A percentile compares a stretch with the other conserved stretches of the same genome.
Evolutionary conservation across 257 asterid genomes (phyloP).

Genomic region (Ilex aquifolium): DNA sequence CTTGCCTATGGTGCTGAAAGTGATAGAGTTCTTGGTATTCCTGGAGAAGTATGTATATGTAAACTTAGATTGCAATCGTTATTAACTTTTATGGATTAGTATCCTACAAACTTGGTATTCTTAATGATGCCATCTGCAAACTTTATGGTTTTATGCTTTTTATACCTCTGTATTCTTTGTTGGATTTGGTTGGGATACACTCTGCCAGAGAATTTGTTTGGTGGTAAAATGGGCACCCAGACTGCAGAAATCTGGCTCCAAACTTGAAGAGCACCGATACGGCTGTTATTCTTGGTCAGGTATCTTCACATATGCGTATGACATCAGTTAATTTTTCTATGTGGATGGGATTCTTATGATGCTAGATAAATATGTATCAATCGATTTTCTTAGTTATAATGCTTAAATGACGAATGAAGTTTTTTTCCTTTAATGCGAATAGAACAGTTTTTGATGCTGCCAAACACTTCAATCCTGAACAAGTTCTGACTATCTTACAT

Average conservation of each 20-base stretch:
- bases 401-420: too few species aligned
- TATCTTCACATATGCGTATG: slow-evolving; percentile 16
- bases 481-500: slow-evolving; percentile 5
- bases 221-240: slow-evolving; percentile 99
- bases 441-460: neutral
- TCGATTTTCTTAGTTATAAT: too few species aligned
- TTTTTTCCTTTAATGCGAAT: too few species aligned
- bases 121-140: slow-evolving; percentile 7
- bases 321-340: too few species aligned
- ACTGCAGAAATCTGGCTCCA: slow-evolving; percentile 63
- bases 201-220: slow-evolving; percentile 95
- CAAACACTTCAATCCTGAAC: neutral
- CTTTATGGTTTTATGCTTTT: neutral
- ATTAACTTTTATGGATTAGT: neutral
- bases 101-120: neutral
- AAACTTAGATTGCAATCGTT: slow-evolving; percentile 2
- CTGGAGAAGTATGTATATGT: slow-evolving; percentile 60
- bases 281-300: slow-evolving; percentile 92
- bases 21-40: slow-evolving; percentile 76
- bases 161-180: slow-evolving; percentile 6
- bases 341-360: too few species aligned
- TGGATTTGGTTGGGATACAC: slow-evolving; percentile 58
- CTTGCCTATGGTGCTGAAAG: slow-evolving; percentile 97
- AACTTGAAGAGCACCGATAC: slow-evolving; percentile 74
- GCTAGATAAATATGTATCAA: too few species aligned